These are phyloP conservation scores for Globisporangium viniferum DNA, from an alignment of 352 stramenopile species.

Conservation along the genomic window DNA sequence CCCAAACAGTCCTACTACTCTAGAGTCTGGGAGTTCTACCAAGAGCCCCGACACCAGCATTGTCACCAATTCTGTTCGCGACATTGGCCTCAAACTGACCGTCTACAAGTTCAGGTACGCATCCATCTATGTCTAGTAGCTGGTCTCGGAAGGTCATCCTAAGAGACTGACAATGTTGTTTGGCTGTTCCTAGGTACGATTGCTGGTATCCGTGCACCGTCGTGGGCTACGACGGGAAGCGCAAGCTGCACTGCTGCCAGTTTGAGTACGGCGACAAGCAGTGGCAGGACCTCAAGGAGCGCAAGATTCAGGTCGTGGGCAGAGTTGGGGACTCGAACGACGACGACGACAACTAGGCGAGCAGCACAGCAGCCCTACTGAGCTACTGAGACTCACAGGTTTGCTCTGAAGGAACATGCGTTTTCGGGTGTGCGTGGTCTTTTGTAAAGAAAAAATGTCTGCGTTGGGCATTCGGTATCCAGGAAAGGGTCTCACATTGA, in stretches of 20 bases:
- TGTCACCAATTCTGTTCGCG: slow-evolving; percentile 39
- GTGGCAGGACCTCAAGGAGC: slow-evolving; percentile 57
- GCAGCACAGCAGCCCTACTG: not conserved
- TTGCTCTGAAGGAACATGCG: not conserved
- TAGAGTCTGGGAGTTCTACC: not conserved
- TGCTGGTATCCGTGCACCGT: slow-evolving; percentile 81
- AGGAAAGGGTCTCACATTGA: no score
- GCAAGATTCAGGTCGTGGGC: slow-evolving; percentile 48
- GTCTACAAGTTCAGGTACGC: slow-evolving; percentile 64
- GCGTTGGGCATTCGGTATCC: no score
- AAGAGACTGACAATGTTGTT: not conserved
- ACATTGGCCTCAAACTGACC: slow-evolving; percentile 61
- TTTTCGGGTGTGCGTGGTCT: not conserved
- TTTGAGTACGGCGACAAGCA: slow-evolving; percentile 85
- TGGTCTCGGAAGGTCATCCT: no score
- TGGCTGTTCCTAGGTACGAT: slow-evolving; percentile 41
- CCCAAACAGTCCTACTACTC: not conserved
- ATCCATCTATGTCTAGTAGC: no score
- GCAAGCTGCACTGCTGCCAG: slow-evolving; percentile 70
- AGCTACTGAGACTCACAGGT: not conserved
- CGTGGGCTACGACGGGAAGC: slow-evolving; percentile 69
- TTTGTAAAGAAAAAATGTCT: no score
- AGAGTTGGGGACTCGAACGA: slow-evolving; percentile 11
- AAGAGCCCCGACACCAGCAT: slow-evolving; percentile 17
- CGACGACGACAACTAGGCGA: not conserved